Evolutionary conservation across 345 rosid genomes (phyloP).

Genomic region (Eucalyptus globulus): DNA sequence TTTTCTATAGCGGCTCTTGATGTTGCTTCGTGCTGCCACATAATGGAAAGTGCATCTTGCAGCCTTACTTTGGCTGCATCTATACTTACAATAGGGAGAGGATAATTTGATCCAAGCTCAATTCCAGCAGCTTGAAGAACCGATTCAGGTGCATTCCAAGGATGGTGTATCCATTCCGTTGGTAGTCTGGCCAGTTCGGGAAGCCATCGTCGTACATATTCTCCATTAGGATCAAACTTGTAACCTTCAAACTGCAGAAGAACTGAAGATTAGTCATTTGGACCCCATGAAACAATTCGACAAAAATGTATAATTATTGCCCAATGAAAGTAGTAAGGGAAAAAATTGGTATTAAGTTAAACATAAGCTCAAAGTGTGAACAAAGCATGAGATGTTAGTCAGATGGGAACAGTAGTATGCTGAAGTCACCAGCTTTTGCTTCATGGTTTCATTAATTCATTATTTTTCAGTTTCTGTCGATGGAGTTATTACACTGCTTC

Average conservation of each 20-base stretch:
- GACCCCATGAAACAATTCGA: not conserved
- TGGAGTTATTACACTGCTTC: not conserved
- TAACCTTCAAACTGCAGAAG: constrained; percentile 78
- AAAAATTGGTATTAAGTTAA: not conserved
- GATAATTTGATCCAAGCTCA: constrained; percentile 95
- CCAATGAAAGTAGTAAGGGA: not conserved
- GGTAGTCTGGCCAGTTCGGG: constrained; percentile 96
- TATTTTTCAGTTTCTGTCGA: not conserved
- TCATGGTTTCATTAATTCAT: not conserved
- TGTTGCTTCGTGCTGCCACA: constrained; percentile 97
- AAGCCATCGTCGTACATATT: constrained; percentile 95
- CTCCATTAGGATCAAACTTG: constrained; percentile 87
- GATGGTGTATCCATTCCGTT: constrained; percentile 99
- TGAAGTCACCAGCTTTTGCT: not conserved
- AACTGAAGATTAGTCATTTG: not conserved
- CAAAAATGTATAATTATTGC: not conserved
- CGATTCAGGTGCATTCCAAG: constrained; percentile 92
- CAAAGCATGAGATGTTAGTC: not conserved
- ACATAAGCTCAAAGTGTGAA: not conserved
- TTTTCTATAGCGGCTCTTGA: constrained; percentile 92
- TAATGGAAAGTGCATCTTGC: constrained; percentile 73
- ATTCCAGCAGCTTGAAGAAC: constrained; percentile 97
- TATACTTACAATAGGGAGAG: constrained; percentile 69
- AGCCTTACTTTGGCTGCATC: constrained; percentile 81
- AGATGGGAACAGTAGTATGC: not conserved